These are phyloP conservation scores for Luffa acutangula DNA, from an alignment of 306 rosid species.

Conservation along the genomic window DNA sequence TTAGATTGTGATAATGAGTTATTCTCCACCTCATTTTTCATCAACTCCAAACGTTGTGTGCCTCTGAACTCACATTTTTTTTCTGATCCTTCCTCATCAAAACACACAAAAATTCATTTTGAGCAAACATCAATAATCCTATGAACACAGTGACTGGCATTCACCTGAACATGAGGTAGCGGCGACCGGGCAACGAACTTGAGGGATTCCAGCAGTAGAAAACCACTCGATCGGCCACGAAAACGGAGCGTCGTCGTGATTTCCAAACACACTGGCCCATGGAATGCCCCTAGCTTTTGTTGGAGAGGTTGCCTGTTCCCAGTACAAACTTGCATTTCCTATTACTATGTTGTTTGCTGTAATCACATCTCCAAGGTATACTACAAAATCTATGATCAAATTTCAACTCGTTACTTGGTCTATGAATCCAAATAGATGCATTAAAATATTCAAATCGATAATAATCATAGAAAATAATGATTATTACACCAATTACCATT, in stretches of 20 bases:
- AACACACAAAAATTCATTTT: background rate
- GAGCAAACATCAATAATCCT: background rate
- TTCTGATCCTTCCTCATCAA: conserved; percentile 13
- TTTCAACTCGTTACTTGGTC: conserved; percentile 4
- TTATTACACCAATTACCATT: no score
- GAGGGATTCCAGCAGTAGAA: conserved; percentile 57
- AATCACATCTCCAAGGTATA: conserved; percentile 79
- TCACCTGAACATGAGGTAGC: conserved; percentile 42
- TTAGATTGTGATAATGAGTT: conserved; percentile 37
- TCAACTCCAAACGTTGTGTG: conserved; percentile 43
- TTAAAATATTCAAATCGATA: background rate
- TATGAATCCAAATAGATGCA: background rate
- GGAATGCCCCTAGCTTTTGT: conserved; percentile 58
- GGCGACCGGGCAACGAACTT: conserved; percentile 26
- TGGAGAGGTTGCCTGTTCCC: conserved; percentile 73
- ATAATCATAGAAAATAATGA: no score
- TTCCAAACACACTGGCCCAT: conserved; percentile 73
- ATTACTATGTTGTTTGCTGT: conserved; percentile 71
- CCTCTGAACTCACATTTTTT: conserved; percentile 68
- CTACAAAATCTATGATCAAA: conserved; percentile 55
- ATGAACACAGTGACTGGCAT: background rate
- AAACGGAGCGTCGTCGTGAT: conserved; percentile 81
- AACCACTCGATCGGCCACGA: conserved; percentile 82
- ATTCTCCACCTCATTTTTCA: conserved; percentile 41
- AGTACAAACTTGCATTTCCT: conserved; percentile 63